phyloP scores from a whole-genome alignment of 164 flowering plant genomes.

The Magnolia officinalis region DNA sequence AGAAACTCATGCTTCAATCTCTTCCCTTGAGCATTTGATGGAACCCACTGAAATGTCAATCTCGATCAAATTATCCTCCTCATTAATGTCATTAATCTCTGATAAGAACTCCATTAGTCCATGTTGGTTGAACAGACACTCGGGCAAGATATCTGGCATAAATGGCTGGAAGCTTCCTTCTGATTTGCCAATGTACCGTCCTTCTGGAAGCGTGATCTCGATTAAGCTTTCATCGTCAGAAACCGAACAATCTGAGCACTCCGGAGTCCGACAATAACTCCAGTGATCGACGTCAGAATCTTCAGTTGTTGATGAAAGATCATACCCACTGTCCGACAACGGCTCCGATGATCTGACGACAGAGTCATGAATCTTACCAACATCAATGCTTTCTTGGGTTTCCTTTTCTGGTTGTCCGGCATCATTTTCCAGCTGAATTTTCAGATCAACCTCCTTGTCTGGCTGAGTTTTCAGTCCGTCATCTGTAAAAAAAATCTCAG shows the following conservation, averaged over 20 bases:
- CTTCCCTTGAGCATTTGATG: constrained; percentile 42
- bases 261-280: constrained; percentile 20
- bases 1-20: constrained; percentile 32
- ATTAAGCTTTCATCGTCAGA: constrained; percentile 87
- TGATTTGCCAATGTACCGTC: constrained; percentile 34
- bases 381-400: constrained; percentile 15
- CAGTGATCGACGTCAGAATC: constrained; percentile 41
- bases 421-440: no score
- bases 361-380: constrained; percentile 20
- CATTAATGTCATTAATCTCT: constrained; percentile 53
- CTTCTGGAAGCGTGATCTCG: constrained; percentile 71
- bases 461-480: constrained; percentile 1
- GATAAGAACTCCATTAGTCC: constrained; percentile 49
- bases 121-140: constrained; percentile 33
- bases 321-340: constrained; percentile 42
- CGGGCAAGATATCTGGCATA: constrained; percentile 21
- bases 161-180: constrained; percentile 26
- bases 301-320: constrained; percentile 42
- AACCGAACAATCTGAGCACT: constrained; percentile 55
- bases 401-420: constrained; percentile 3
- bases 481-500: constrained; percentile 12
- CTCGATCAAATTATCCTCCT: constrained; percentile 65
- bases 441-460: constrained; percentile 12
- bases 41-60: constrained; percentile 60
- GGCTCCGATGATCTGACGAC: constrained; percentile 18